These are phyloP conservation scores for Lolium multiflorum DNA, from an alignment of 176 grass and related monocot genomes.

Conservation along the genomic window DNA sequence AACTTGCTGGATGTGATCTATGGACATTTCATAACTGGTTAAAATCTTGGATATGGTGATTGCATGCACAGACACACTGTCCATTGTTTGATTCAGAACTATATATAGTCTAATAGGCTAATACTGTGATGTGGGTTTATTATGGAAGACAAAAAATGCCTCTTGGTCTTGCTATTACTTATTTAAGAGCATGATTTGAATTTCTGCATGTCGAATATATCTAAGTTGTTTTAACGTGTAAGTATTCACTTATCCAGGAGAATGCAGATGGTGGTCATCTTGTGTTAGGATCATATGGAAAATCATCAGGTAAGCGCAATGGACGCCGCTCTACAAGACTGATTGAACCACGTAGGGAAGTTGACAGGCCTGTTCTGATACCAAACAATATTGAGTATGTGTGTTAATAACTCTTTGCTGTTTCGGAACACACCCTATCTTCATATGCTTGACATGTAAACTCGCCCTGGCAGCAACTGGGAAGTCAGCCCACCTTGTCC, in stretches of 20 bases:
- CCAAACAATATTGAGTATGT: slow-evolving; percentile 46
- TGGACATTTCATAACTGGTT: not conserved
- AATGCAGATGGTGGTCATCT: slow-evolving; percentile 4
- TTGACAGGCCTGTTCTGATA: slow-evolving; percentile 48
- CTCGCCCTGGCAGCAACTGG: slow-evolving; percentile 41
- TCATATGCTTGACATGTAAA: slow-evolving; percentile 29
- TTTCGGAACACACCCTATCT: not conserved
- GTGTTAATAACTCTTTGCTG: not conserved
- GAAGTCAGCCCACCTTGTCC: slow-evolving; percentile 45
- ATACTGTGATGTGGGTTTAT: slow-evolving; percentile 3
- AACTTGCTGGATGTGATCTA: not conserved
- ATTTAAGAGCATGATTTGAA: not conserved
- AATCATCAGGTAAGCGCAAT: slow-evolving; percentile 35
- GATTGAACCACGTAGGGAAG: slow-evolving; percentile 42
- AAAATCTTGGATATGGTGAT: not conserved
- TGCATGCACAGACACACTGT: not conserved
- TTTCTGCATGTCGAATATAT: not conserved
- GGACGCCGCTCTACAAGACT: slow-evolving; percentile 37
- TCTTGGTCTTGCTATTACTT: not conserved
- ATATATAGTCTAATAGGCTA: not conserved
- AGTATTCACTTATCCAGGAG: slow-evolving; percentile 32
- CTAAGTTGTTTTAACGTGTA: not conserved
- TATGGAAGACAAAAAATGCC: not conserved
- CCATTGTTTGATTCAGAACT: not conserved
- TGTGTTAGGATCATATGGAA: slow-evolving; percentile 21